Evolutionary conservation across 345 rosid species (phyloP), one percentile per base, ranked within the genome.

Genomic region (Populus davidiana): DNA sequence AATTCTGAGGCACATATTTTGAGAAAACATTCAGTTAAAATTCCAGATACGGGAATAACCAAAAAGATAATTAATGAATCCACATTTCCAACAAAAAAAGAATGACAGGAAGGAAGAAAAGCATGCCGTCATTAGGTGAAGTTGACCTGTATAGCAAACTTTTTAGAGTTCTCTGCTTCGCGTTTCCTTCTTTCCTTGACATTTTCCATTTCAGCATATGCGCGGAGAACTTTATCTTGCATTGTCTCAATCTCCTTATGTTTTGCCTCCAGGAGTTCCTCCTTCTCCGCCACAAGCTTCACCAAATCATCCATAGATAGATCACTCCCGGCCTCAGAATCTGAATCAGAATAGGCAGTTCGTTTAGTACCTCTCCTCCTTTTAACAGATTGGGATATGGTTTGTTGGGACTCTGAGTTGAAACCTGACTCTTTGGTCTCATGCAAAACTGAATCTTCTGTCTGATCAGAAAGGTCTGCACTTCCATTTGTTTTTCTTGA

Each of bases 141-240:
- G 20, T n/a, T 52, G 38, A 69, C 99, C 97, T 96, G 99, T 52
- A 96, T 77, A 33, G 98, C 95, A 38, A 91, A 93, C 83, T 92
- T 93, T 82, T 93, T 96, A 9, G 94, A 83, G 83, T 85, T 96
- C 75, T 93, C 98, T 9, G 99, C 91, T 85, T 92, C 92, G 54
- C 99, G 96, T 81, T 84, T 90, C 41, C 94, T 92, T 79, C 97
- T 90, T 75, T 85, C 94, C 90, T 86, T 88, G 49, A 92, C 85
- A 88, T 96, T 96, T 87, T 96, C 94, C 94, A 86, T 88, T 85
- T 96, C 99, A 7, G 97, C 98, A 79, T 83, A 87, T 31, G 88
- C 69, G 2, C 95, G 91, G 47, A 93, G 89, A 79, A 90, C 87
- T 69, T 92, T 92, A 78, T 96, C 97, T 85, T 93, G 67, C 97